These are phyloP conservation scores for Artemisia tridentata DNA, from an alignment of 129 eudicot genomes.

Conservation along the genomic window DNA sequence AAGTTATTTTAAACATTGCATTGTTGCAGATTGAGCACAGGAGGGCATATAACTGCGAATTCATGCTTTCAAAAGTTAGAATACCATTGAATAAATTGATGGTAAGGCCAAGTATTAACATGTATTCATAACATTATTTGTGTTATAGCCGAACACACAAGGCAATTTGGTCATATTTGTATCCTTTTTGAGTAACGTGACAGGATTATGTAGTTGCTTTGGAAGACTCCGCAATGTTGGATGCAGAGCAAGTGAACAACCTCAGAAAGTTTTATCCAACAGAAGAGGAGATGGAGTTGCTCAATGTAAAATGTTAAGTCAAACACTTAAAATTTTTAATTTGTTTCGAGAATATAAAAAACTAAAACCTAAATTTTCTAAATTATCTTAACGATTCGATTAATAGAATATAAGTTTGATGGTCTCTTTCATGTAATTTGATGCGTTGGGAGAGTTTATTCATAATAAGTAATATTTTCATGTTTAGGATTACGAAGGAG, in stretches of 20 bases:
- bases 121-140: neutral
- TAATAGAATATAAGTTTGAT: slow-evolving; percentile 14
- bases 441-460: neutral
- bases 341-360: too few species aligned
- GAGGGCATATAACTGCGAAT: slow-evolving; percentile 91
- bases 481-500: slow-evolving; percentile 82
- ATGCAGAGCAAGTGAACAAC: slow-evolving; percentile 94
- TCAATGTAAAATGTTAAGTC: slow-evolving; percentile 51
- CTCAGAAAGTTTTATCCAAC: slow-evolving; percentile 96
- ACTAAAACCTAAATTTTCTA: neutral
- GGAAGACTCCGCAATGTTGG: slow-evolving; percentile 78
- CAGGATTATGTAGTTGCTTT: slow-evolving; percentile 78
- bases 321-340: slow-evolving; percentile 2
- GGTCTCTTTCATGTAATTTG: neutral
- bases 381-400: too few species aligned
- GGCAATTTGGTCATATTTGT: neutral
- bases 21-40: slow-evolving; percentile 71
- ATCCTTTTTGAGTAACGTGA: slow-evolving; percentile 21
- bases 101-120: slow-evolving; percentile 46
- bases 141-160: too few species aligned
- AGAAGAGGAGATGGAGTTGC: slow-evolving; percentile 84
- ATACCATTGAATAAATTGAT: slow-evolving; percentile 68
- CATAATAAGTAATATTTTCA: slow-evolving; percentile 23
- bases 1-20: neutral
- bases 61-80: slow-evolving; percentile 95